phyloP scores from a whole-genome alignment of 345 rosid genomes.

The Syzygium grande region DNA sequence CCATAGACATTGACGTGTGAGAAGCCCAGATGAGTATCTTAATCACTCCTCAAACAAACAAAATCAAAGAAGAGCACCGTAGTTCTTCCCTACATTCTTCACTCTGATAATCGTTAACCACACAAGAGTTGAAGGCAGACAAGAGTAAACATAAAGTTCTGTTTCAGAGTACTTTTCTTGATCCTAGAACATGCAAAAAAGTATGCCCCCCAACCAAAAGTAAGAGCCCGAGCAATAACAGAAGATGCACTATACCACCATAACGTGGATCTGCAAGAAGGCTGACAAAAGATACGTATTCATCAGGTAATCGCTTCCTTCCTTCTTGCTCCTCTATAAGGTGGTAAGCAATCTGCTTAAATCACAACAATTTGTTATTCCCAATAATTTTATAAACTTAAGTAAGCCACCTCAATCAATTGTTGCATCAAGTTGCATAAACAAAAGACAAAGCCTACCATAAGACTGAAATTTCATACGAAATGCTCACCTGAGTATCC shows the following conservation, averaged over 20 bases:
- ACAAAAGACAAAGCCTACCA: not conserved
- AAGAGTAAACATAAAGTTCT: not conserved
- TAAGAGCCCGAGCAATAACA: not conserved
- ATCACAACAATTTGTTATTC: not conserved
- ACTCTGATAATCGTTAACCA: slow-evolving; percentile 9
- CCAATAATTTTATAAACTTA: not conserved
- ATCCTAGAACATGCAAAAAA: not conserved
- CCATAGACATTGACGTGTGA: not conserved
- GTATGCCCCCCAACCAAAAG: not conserved
- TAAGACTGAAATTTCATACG: not conserved
- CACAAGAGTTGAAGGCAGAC: slow-evolving; percentile 14
- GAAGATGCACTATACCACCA: slow-evolving; percentile 54
- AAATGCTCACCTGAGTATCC: slow-evolving; percentile 72
- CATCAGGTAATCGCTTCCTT: slow-evolving; percentile 42
- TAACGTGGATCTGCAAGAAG: slow-evolving; percentile 96
- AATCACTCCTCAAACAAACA: not conserved
- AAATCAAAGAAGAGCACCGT: not conserved
- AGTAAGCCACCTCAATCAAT: not conserved
- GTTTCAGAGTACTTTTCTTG: not conserved
- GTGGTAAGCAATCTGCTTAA: slow-evolving; percentile 69
- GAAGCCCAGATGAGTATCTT: not conserved
- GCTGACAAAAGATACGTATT: slow-evolving; percentile 86
- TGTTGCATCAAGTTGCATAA: not conserved
- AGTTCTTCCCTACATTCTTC: not conserved
- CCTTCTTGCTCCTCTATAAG: slow-evolving; percentile 94